Evolutionary conservation across 495 filamentous ascomycete species (phyloP).

Genomic region (Poronia punctata): DNA sequence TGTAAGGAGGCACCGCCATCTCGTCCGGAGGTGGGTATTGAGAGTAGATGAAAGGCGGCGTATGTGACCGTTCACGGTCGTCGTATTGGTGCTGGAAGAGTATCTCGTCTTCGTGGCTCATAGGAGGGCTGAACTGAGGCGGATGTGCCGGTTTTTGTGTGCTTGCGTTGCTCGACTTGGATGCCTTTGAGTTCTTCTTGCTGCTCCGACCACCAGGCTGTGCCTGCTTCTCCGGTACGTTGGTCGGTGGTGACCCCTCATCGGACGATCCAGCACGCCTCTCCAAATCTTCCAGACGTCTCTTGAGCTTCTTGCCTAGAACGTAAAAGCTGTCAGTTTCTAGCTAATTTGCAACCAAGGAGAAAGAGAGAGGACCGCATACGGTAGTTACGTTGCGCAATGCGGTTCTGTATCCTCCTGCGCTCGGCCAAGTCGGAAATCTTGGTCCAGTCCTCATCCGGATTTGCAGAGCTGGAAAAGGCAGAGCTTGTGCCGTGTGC

Average conservation of each 20-base stretch:
- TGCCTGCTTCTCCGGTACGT: constrained; percentile 42
- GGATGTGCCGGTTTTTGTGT: constrained; percentile 48
- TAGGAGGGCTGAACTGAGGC: constrained; percentile 61
- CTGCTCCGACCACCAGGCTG: constrained; percentile 38
- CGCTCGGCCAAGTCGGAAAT: constrained; percentile 95
- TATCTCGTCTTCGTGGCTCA: constrained; percentile 45
- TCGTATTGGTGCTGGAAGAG: constrained; percentile 40
- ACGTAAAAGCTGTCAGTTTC: constrained; percentile 8
- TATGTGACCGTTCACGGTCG: constrained; percentile 56
- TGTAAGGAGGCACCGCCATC: constrained; percentile 58
- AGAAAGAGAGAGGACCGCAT: constrained; percentile 36
- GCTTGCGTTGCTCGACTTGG: constrained; percentile 30
- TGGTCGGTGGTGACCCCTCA: constrained; percentile 44
- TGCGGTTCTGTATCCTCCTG: constrained; percentile 92
- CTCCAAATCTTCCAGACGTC: constrained; percentile 92
- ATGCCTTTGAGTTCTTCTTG: constrained; percentile 42
- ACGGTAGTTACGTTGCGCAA: constrained; percentile 98
- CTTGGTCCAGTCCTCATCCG: constrained; percentile 98
- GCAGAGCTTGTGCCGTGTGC: constrained; percentile 82
- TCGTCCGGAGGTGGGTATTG: constrained; percentile 61
- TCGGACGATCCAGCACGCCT: constrained; percentile 81
- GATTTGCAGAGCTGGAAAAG: constrained; percentile 92
- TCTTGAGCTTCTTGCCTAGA: constrained; percentile 97
- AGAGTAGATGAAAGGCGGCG: constrained; percentile 62
- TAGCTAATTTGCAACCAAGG: background rate